Percentiles rank a stretch among this genome's conserved stretches.
Evolutionary conservation across 805 yeast genomes (phyloP).

Genomic region (Grigorovia humatica): DNA sequence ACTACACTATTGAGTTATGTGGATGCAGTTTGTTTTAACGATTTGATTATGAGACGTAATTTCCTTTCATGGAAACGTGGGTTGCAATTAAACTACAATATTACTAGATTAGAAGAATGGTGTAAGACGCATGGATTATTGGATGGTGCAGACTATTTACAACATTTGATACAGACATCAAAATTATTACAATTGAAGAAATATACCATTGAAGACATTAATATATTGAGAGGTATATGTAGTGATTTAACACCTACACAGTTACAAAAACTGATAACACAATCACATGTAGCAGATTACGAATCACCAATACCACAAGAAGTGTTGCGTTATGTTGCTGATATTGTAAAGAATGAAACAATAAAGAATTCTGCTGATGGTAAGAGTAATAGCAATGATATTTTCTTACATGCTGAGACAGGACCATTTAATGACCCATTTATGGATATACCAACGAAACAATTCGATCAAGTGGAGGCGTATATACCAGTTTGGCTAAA

Average conservation of each 20-base stretch:
- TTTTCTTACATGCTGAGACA: slow-evolving; percentile 57
- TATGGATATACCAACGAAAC: slow-evolving; percentile 61
- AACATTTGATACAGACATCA: slow-evolving; percentile 85
- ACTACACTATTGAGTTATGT: slow-evolving; percentile 75
- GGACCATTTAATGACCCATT: slow-evolving; percentile 81
- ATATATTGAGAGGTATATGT: slow-evolving; percentile 88
- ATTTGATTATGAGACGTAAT: slow-evolving; percentile 85
- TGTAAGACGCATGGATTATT: slow-evolving; percentile 87
- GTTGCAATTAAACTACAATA: slow-evolving; percentile 89
- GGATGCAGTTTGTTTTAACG: slow-evolving; percentile 91
- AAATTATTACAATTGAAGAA: slow-evolving; percentile 87
- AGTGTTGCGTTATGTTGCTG: slow-evolving; percentile 72
- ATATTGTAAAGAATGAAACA: slow-evolving; percentile 51
- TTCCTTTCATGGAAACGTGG: slow-evolving; percentile 98
- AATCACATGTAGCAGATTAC: slow-evolving; percentile 85
- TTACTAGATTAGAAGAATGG: slow-evolving; percentile 96
- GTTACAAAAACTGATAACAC: slow-evolving; percentile 82
- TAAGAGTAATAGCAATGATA: slow-evolving; percentile 40
- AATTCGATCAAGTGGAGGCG: slow-evolving; percentile 73
- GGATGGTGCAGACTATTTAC: slow-evolving; percentile 75
- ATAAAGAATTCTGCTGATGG: slow-evolving; percentile 34
- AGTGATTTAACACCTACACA: slow-evolving; percentile 91
- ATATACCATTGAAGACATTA: slow-evolving; percentile 79
- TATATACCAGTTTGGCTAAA: slow-evolving; percentile 93
- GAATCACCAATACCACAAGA: slow-evolving; percentile 84